phyloP scores from a whole-genome alignment of 352 stramenopile species.

The Globisporangium carolinianum region DNA sequence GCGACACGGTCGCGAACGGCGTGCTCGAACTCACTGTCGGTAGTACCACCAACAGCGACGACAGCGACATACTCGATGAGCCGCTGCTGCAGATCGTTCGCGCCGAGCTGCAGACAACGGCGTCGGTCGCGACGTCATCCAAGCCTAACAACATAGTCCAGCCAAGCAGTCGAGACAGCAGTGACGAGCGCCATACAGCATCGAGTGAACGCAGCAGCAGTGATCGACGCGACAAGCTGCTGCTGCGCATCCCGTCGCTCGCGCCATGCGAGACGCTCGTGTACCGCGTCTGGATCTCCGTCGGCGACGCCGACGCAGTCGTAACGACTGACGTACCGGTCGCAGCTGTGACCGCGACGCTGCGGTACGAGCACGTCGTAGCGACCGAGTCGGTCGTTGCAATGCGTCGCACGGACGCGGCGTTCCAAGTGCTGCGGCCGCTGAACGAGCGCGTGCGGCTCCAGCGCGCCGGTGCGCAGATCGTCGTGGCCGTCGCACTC shows the following conservation, averaged over 20 bases:
- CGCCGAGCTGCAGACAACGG: conserved; percentile 4
- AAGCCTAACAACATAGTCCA: not conserved
- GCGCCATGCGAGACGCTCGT: conserved; percentile 8
- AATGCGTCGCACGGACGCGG: conserved; percentile 19
- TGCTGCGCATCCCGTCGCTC: conserved; percentile 21
- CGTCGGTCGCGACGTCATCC: no score
- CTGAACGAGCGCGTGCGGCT: conserved; percentile 28
- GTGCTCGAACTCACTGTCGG: conserved; percentile 31
- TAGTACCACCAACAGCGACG: conserved; percentile 14
- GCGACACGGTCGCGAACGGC: conserved; percentile 38
- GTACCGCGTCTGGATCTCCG: conserved; percentile 20
- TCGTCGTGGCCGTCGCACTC: conserved; percentile 28
- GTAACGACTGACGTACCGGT: conserved; percentile 1
- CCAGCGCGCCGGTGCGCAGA: conserved; percentile 21
- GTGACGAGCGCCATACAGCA: not conserved
- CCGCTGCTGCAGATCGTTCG: conserved; percentile 7
- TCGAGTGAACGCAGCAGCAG: not conserved
- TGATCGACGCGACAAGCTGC: conserved; percentile 7
- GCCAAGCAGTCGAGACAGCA: not conserved
- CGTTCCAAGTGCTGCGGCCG: conserved; percentile 27
- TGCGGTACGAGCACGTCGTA: conserved; percentile 22
- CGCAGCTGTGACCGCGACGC: conserved; percentile 16
- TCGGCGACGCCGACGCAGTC: conserved; percentile 8
- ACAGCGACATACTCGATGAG: conserved; percentile 1
- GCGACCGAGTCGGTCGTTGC: conserved; percentile 10